Base-by-base conservation (phyloP, 768 basidiomycete species). In the Tylopilus sp. region DNA sequence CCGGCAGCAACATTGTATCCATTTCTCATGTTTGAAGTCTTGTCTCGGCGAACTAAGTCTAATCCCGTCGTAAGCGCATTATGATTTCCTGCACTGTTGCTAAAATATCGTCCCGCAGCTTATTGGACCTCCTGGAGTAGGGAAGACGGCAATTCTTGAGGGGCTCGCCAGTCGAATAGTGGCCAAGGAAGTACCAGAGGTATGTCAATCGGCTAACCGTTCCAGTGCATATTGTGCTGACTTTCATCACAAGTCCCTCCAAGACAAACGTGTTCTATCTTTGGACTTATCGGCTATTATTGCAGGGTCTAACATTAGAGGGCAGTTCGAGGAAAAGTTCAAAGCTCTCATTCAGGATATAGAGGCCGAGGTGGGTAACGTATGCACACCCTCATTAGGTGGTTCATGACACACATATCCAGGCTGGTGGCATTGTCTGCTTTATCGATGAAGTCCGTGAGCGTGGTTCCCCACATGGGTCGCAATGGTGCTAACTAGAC, bases 391-490 rank as follows among this genome's bases (percentile, higher is more conserved):
- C 43, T 52, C 31, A 54, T 66, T 51, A 68, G 52, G 55, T 63
- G 12, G 31, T 36, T 40, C 38, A 39, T 53, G 23, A 17, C 44
- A 50, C 28, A n/a, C 65, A 45, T 57, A 30, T 54, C 18, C 44
- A 82, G 82, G 77, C 79, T 3, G 85, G 88, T 18, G 82, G 86
- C 40, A 84, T 92, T 8, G 95, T 95, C 33, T 92, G 89, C 63
- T 95, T 95, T 70, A 94, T 95, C 47, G 93, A 95, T 59, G 92
- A 95, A 81, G 84, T 95, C 47, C 93, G 88, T 90, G 60, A 71
- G 88, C 83, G 36, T 30, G 0, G n/a, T 48, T 13, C 18, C 6
- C n/a, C 44, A 17, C 36, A 47, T 52, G 17, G 21, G 3, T 33
- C 6, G 3, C 17, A 2, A 6, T 40, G 7, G n/a, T 31, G 25